A percentile compares a stretch with the other conserved stretches of the same genome.
phyloP scores from a whole-genome alignment of 257 asterid genomes.

The Paraleonurus japonicus region DNA sequence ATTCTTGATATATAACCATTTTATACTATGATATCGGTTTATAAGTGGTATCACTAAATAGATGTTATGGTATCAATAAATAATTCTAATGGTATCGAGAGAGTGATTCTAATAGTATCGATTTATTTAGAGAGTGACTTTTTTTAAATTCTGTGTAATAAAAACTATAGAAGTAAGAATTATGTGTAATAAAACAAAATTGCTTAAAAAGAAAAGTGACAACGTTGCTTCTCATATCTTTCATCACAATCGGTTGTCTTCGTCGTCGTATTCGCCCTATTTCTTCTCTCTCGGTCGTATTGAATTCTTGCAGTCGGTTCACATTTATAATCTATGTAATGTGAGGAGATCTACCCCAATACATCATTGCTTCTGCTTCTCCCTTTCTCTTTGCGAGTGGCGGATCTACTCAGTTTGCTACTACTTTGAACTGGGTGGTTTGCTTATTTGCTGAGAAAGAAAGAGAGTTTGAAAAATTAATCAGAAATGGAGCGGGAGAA shows the following conservation, averaged over 20 bases:
- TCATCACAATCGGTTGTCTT: slow-evolving; percentile 25
- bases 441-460: too few relatives aligned
- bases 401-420: slow-evolving; percentile 21
- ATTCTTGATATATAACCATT: too few relatives aligned
- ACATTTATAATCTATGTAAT: background rate
- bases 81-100: too few relatives aligned
- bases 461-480: background rate
- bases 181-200: too few relatives aligned
- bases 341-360: slow-evolving; percentile 20
- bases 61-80: too few relatives aligned
- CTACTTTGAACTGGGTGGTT: background rate
- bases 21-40: too few relatives aligned
- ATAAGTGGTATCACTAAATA: too few relatives aligned
- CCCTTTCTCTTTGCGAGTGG: slow-evolving; percentile 6
- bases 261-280: slow-evolving; percentile 26
- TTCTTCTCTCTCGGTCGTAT: background rate
- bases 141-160: too few relatives aligned
- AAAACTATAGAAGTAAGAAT: too few relatives aligned
- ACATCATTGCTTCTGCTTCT: slow-evolving; percentile 10
- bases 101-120: too few relatives aligned
- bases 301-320: slow-evolving; percentile 14
- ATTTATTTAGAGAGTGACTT: too few relatives aligned
- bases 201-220: background rate
- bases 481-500: slow-evolving; percentile 66
- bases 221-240: slow-evolving; percentile 20